These are phyloP conservation scores for Ceratocystis huliohia DNA, from an alignment of 2,329 filamentous ascomycete genomes.

Conservation along the genomic window DNA sequence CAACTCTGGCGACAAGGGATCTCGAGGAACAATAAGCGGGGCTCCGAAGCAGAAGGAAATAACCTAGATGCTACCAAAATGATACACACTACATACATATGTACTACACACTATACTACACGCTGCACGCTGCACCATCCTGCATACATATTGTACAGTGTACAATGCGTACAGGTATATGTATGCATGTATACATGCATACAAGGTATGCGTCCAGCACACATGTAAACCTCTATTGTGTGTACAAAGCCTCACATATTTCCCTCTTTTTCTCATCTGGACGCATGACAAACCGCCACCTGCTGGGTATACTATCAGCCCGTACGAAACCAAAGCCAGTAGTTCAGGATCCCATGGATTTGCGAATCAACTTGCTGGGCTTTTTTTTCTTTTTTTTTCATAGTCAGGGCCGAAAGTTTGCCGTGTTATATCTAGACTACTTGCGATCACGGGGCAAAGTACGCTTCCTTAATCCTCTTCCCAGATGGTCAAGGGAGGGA, in stretches of 20 bases:
- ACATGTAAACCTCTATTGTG: background rate
- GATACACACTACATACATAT: background rate
- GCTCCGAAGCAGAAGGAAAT: background rate
- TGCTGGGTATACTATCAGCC: background rate
- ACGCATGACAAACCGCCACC: background rate
- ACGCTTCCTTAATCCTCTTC: background rate
- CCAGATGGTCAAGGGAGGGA: background rate
- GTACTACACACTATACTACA: background rate
- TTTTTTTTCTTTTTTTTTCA: too few relatives aligned
- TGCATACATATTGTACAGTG: background rate
- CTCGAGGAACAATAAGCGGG: constrained; percentile 10
- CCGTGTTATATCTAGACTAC: too few relatives aligned
- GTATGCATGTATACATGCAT: background rate
- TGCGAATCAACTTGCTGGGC: background rate
- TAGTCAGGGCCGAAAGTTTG: too few relatives aligned
- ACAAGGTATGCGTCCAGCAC: background rate
- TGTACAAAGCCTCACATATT: background rate
- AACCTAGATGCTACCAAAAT: background rate
- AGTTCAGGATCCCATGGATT: background rate
- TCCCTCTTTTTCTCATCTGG: background rate
- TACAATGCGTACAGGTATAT: background rate
- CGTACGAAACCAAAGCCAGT: background rate
- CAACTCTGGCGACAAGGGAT: constrained; percentile 1
- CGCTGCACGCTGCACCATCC: background rate
- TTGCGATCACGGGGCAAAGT: too few relatives aligned